Conservation (phyloP, 306 rosid genomes). For the Glycine tomentella region DNA sequence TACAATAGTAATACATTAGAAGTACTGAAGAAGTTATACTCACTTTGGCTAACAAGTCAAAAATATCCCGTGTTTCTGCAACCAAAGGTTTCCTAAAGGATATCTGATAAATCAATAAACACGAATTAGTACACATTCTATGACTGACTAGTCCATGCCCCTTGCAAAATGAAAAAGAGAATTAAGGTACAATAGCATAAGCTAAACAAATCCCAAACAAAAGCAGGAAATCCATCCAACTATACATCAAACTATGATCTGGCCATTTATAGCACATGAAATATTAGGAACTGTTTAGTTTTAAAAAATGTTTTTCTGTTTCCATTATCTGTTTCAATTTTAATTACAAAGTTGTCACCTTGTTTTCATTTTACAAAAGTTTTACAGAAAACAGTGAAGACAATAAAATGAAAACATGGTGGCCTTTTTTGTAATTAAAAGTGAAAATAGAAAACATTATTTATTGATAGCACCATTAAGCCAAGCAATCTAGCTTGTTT, state of each 20-base stretch:
- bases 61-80: constrained; percentile 50
- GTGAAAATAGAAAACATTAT: background rate
- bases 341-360: background rate
- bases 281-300: background rate
- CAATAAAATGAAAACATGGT: background rate
- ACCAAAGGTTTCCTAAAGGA: constrained; percentile 62
- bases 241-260: constrained; percentile 30
- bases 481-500: constrained; percentile 14
- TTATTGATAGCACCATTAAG: background rate
- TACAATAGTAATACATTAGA: constrained; percentile 17
- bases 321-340: background rate
- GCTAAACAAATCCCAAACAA: constrained; percentile 20
- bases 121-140: constrained; percentile 46
- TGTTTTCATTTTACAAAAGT: background rate
- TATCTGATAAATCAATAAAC: constrained; percentile 57
- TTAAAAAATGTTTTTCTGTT: background rate
- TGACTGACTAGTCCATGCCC: constrained; percentile 24
- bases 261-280: constrained; percentile 16
- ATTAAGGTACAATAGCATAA: constrained; percentile 28
- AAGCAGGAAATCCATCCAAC: constrained; percentile 23
- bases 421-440: background rate
- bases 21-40: constrained; percentile 50
- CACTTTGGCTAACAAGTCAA: constrained; percentile 65
- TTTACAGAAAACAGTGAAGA: background rate
- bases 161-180: background rate